A percentile compares a stretch with the other conserved stretches of the same genome.
These are phyloP conservation scores for Pholiota conissans DNA, from an alignment of 768 basidiomycete genomes.

Conservation along the genomic window DNA sequence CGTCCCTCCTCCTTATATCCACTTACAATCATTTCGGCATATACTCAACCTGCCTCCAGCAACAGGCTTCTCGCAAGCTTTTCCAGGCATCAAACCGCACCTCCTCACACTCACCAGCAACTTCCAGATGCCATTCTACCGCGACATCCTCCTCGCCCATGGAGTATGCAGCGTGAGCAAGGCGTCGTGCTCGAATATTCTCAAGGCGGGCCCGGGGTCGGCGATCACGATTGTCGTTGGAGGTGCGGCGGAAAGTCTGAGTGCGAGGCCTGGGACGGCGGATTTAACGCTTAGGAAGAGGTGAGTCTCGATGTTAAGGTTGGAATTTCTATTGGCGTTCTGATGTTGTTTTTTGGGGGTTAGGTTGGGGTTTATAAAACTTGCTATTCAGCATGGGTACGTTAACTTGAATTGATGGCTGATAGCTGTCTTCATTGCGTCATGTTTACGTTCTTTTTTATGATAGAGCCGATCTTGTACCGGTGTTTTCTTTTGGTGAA, in stretches of 20 bases:
- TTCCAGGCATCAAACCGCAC: conserved; percentile 91
- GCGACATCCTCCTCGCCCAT: conserved; percentile 83
- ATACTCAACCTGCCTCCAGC: conserved; percentile 41
- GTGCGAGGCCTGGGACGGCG: conserved; percentile 95
- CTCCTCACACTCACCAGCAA: conserved; percentile 89
- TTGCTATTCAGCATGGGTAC: conserved; percentile 90
- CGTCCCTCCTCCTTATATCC: not conserved
- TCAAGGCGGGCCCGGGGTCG: conserved; percentile 58
- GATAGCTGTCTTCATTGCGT: not conserved
- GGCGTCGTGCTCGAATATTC: conserved; percentile 85
- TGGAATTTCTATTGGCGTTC: too few species aligned
- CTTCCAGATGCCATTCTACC: conserved; percentile 90
- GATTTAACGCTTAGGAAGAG: conserved; percentile 79
- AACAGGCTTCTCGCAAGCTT: conserved; percentile 85
- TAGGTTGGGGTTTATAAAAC: conserved; percentile 92
- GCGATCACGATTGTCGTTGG: conserved; percentile 96
- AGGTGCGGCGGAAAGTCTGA: conserved; percentile 92
- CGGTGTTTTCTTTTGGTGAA: conserved; percentile 98
- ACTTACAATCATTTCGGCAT: conserved; percentile 2
- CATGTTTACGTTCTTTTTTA: not conserved
- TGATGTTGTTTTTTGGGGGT: not conserved
- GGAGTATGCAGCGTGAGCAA: conserved; percentile 95
- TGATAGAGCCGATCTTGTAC: conserved; percentile 87
- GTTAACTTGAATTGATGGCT: conserved; percentile 14
- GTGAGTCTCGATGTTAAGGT: too few species aligned